phyloP scores from a whole-genome alignment of 192 early-diverging fungal species.

The Coemansia sp. region DNA sequence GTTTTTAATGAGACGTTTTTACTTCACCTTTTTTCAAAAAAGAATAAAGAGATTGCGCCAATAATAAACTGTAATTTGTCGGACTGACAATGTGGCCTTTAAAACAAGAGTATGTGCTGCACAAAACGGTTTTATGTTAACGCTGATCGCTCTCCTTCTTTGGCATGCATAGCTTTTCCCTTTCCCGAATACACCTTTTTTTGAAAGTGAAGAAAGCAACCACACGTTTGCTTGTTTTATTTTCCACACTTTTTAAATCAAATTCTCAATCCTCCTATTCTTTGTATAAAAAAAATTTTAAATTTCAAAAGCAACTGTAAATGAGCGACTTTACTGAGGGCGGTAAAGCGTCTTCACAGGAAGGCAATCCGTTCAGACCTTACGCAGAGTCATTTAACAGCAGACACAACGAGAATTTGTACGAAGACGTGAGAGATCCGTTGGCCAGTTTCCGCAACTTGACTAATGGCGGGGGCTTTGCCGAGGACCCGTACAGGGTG shows the following conservation, averaged over 20 bases:
- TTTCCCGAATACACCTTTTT: no score
- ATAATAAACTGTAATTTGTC: no score
- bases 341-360: slow-evolving; percentile 5
- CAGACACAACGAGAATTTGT: slow-evolving; percentile 11
- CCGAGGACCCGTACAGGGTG: slow-evolving; percentile 12
- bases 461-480: not conserved
- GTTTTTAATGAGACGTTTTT: no score
- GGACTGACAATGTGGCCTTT: no score
- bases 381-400: slow-evolving; percentile 38
- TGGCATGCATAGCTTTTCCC: no score
- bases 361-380: slow-evolving; percentile 38
- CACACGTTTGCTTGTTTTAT: not conserved
- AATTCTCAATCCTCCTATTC: not conserved
- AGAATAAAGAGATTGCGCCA: no score
- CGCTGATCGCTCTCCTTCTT: no score
- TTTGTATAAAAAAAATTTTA: not conserved
- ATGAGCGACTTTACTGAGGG: slow-evolving; percentile 38
- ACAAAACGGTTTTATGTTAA: no score
- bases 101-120: no score
- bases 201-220: no score
- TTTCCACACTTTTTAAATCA: not conserved
- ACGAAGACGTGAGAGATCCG: slow-evolving; percentile 43
- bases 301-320: not conserved
- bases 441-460: slow-evolving; percentile 29
- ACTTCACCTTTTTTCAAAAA: no score